Percentiles rank a stretch among this genome's conserved stretches.
These are phyloP conservation scores for Triadica sebifera DNA, from an alignment of 345 rosid species.

Conservation along the genomic window DNA sequence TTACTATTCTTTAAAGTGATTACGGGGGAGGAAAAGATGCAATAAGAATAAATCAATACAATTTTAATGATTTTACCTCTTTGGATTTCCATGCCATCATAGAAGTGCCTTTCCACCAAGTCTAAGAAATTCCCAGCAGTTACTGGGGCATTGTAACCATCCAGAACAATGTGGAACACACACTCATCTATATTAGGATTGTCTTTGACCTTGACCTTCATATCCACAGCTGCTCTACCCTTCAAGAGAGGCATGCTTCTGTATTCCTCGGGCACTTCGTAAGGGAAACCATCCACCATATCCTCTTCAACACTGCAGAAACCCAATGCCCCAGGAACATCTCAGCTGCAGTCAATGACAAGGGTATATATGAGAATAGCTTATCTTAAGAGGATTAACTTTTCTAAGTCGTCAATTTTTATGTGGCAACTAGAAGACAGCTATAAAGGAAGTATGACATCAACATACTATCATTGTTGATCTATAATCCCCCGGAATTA, in stretches of 20 bases:
- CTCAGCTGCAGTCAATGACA: conserved; percentile 99
- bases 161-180: conserved; percentile 83
- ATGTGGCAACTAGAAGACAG: conserved; percentile 13
- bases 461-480: conserved; percentile 1
- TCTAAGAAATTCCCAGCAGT: conserved; percentile 94
- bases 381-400: conserved; percentile 39
- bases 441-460: not conserved
- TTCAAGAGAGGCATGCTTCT: conserved; percentile 81
- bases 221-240: conserved; percentile 93
- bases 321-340: conserved; percentile 99
- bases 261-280: conserved; percentile 85
- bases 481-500: not conserved
- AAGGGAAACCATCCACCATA: conserved; percentile 94
- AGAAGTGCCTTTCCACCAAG: conserved; percentile 86
- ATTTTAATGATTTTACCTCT: conserved; percentile 52
- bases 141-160: conserved; percentile 95
- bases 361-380: conserved; percentile 64
- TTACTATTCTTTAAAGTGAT: not conserved
- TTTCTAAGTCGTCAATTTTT: conserved; percentile 27
- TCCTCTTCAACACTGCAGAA: conserved; percentile 99
- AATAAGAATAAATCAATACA: conserved; percentile 1
- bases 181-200: conserved; percentile 83
- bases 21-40: not conserved
- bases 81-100: conserved; percentile 98
- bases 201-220: conserved; percentile 98